Evolutionary conservation across 768 basidiomycete genomes (phyloP).

Genomic region (Suillus hirtellus): DNA sequence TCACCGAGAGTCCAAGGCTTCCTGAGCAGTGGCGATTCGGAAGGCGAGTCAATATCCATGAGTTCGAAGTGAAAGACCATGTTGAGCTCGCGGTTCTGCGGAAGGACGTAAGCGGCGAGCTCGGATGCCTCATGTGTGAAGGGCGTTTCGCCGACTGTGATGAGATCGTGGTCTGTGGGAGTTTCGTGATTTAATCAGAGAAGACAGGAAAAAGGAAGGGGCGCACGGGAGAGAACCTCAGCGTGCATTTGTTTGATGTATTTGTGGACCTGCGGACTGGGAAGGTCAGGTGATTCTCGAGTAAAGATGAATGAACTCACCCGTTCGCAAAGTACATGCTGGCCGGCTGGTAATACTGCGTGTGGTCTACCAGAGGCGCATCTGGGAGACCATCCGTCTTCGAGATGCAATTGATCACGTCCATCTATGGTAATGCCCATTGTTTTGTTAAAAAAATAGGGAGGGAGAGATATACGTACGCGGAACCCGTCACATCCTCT

Average conservation of each 20-base stretch:
- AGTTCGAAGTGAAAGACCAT: conserved; percentile 68
- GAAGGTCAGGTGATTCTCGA: conserved; percentile 7
- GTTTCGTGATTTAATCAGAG: not conserved
- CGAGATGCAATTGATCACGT: conserved; percentile 69
- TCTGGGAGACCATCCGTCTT: conserved; percentile 66
- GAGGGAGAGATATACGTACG: conserved; percentile 39
- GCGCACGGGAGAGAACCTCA: conserved; percentile 55
- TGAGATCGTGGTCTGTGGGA: conserved; percentile 48
- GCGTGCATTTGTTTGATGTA: conserved; percentile 66
- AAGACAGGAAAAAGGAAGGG: conserved; percentile 14
- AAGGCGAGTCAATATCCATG: conserved; percentile 56
- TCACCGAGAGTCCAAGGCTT: conserved; percentile 54
- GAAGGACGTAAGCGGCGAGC: conserved; percentile 57
- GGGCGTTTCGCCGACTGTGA: conserved; percentile 69
- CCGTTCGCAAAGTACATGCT: conserved; percentile 60
- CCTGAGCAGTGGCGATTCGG: conserved; percentile 41
- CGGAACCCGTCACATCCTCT: conserved; percentile 76
- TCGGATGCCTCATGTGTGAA: conserved; percentile 53
- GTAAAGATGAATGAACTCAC: conserved; percentile 33
- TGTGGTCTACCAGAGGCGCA: conserved; percentile 55
- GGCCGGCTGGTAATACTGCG: conserved; percentile 53
- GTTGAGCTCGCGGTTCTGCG: conserved; percentile 58
- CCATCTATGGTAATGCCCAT: conserved; percentile 47
- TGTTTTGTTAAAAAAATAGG: not conserved
- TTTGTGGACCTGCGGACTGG: conserved; percentile 64